A percentile compares a stretch with the other conserved stretches of the same genome.
Conservation (phyloP, 352 stramenopile genomes). For the Hyaloperonospora arabidopsidis region DNA sequence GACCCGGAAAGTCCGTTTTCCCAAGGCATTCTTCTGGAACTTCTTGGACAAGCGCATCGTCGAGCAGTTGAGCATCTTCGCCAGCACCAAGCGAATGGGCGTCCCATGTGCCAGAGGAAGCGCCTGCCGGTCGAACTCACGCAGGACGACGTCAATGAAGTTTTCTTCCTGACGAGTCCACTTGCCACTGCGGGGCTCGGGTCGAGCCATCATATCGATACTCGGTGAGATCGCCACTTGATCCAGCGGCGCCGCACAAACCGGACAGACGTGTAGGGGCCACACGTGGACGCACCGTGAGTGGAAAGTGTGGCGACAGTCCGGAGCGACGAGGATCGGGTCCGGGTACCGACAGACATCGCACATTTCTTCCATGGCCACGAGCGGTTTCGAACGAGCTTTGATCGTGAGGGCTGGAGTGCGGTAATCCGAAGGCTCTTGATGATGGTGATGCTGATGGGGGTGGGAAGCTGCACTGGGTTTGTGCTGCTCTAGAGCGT, state of each 20-base stretch:
- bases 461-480: slow-evolving; percentile 17
- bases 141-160: slow-evolving; percentile 76
- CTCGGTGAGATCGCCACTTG: slow-evolving; percentile 51
- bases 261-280: slow-evolving; percentile 56
- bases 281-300: slow-evolving; percentile 77
- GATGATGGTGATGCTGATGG: slow-evolving; percentile 9
- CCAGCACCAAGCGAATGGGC: slow-evolving; percentile 72
- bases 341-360: slow-evolving; percentile 76
- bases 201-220: slow-evolving; percentile 67
- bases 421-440: slow-evolving; percentile 14
- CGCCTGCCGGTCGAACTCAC: slow-evolving; percentile 71
- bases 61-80: slow-evolving; percentile 83
- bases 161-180: slow-evolving; percentile 81
- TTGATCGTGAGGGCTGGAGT: slow-evolving; percentile 4
- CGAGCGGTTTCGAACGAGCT: background rate
- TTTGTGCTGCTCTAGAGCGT: slow-evolving; percentile 30
- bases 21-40: slow-evolving; percentile 84
- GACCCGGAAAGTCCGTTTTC: slow-evolving; percentile 79
- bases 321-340: slow-evolving; percentile 58
- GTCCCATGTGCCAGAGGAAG: slow-evolving; percentile 77
- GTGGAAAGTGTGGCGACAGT: slow-evolving; percentile 81
- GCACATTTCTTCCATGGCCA: slow-evolving; percentile 36
- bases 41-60: slow-evolving; percentile 87
- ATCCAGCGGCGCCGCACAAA: slow-evolving; percentile 47
- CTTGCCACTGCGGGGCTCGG: slow-evolving; percentile 69